Evolutionary conservation across 2,329 filamentous ascomycete genomes (phyloP).

Genomic region (Fusarium pilosicola): DNA sequence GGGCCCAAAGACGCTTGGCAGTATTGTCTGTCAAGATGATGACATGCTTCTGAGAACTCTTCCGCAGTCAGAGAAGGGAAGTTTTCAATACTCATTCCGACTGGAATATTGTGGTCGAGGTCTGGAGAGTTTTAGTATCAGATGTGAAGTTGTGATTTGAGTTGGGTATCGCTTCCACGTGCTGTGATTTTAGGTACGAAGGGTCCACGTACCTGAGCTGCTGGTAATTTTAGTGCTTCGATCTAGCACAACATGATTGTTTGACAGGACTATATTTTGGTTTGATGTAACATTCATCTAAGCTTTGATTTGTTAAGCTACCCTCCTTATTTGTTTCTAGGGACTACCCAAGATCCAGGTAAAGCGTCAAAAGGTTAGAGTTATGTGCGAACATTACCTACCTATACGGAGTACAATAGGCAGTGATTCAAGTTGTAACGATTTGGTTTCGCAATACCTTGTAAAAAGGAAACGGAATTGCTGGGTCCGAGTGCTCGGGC

Average conservation of each 20-base stretch:
- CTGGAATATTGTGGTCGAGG: neutral
- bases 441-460: neutral
- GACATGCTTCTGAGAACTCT: conserved; percentile 74
- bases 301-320: neutral
- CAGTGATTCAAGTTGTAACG: neutral
- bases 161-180: conserved; percentile 20
- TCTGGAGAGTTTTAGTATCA: neutral
- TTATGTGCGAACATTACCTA: neutral
- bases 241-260: neutral
- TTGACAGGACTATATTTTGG: neutral
- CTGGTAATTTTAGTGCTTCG: neutral
- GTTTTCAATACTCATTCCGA: conserved; percentile 56
- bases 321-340: neutral
- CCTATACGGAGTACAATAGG: too few relatives aligned
- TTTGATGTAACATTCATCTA: neutral
- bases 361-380: neutral
- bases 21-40: conserved; percentile 68
- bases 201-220: conserved; percentile 11
- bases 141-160: neutral
- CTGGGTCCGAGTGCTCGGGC: conserved; percentile 16
- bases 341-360: too few relatives aligned
- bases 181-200: conserved; percentile 10
- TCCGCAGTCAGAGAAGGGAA: conserved; percentile 70
- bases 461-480: neutral
- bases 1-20: conserved; percentile 66